A percentile compares a stretch with the other conserved stretches of the same genome.
These are phyloP conservation scores for Penicillium bovifimosum DNA, from an alignment of 495 filamentous ascomycete species.

Conservation along the genomic window DNA sequence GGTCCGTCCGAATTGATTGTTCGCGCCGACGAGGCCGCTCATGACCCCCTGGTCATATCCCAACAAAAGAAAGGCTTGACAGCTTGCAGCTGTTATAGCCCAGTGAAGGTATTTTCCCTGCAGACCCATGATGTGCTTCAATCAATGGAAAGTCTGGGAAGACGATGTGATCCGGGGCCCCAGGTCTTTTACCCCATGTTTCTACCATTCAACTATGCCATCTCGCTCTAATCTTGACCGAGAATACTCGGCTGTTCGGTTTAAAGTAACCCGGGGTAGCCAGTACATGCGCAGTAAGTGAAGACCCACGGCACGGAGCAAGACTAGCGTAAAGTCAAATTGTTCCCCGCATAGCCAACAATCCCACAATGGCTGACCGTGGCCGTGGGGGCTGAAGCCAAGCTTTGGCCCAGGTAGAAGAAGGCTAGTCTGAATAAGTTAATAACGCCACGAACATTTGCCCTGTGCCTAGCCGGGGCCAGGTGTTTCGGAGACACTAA, in stretches of 20 bases:
- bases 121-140: conserved; percentile 9
- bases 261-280: not conserved
- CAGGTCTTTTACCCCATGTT: not conserved
- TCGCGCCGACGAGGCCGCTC: conserved; percentile 33
- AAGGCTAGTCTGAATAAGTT: not conserved
- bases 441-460: not conserved
- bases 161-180: not conserved
- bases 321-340: not conserved
- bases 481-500: too few species aligned
- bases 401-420: not conserved
- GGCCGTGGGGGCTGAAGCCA: not conserved
- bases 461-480: too few species aligned
- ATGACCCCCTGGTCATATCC: conserved; percentile 40
- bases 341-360: not conserved
- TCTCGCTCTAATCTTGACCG: conserved; percentile 1
- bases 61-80: conserved; percentile 35
- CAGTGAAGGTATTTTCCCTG: conserved; percentile 18
- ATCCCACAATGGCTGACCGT: not conserved
- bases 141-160: not conserved
- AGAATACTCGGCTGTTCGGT: not conserved
- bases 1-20: conserved; percentile 34
- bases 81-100: conserved; percentile 23
- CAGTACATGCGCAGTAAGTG: too few species aligned
- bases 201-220: not conserved
- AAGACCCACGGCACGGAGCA: not conserved